Conservation (phyloP, 2,329 filamentous ascomycete species). For the Cercospora sp. region DNA sequence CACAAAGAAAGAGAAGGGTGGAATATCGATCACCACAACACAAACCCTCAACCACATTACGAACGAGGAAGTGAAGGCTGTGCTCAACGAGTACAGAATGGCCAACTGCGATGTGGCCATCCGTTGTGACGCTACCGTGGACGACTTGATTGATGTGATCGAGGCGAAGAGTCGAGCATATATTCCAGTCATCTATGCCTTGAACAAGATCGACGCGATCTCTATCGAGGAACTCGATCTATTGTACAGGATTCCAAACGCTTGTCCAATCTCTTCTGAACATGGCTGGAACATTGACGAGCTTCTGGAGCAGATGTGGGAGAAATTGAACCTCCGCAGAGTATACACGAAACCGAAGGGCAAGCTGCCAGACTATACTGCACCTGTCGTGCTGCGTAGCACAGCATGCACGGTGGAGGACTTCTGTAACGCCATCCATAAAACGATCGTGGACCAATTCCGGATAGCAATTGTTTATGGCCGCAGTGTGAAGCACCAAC, state of each 20-base stretch:
- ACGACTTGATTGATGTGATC: conserved; percentile 93
- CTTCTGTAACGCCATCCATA: conserved; percentile 97
- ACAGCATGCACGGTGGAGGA: conserved; percentile 89
- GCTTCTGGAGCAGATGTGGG: conserved; percentile 97
- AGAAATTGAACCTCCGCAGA: conserved; percentile 84
- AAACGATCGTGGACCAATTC: conserved; percentile 93
- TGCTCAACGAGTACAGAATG: conserved; percentile 96
- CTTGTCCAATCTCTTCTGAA: conserved; percentile 95
- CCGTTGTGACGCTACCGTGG: conserved; percentile 93
- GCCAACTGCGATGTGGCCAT: conserved; percentile 96
- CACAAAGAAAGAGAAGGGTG: conserved; percentile 99
- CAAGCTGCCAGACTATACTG: conserved; percentile 84
- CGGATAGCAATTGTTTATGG: conserved; percentile 95
- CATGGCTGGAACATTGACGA: conserved; percentile 96
- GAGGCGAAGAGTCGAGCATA: conserved; percentile 94
- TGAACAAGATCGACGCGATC: conserved; percentile 99
- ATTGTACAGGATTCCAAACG: conserved; percentile 93
- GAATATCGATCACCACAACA: conserved; percentile 93
- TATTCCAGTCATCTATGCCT: conserved; percentile 97
- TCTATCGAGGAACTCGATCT: conserved; percentile 96
- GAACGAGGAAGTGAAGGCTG: conserved; percentile 94
- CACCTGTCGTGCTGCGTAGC: conserved; percentile 84
- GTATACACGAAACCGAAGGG: conserved; percentile 99
- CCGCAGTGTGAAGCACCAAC: conserved; percentile 97
- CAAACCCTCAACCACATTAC: conserved; percentile 90